A percentile compares a stretch with the other conserved stretches of the same genome.
phyloP scores from a whole-genome alignment of 768 basidiomycete species.

The Rhizopogon vesiculosus region DNA sequence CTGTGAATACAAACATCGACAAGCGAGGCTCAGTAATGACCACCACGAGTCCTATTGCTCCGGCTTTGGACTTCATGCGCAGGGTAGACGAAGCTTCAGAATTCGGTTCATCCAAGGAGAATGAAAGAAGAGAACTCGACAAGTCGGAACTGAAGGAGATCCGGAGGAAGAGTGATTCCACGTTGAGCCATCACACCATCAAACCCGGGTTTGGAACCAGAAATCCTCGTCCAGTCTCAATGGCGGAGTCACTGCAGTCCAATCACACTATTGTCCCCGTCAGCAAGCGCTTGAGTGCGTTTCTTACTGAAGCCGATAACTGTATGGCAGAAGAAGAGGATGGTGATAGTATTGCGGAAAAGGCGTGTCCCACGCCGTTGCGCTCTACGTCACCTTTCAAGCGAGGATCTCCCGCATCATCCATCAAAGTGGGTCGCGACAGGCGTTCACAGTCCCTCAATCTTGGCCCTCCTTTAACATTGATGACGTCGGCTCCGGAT shows the following conservation, averaged over 20 bases:
- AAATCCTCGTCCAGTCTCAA: slow-evolving; percentile 69
- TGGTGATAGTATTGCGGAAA: slow-evolving; percentile 7
- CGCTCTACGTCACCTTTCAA: slow-evolving; percentile 10
- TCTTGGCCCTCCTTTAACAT: slow-evolving; percentile 31
- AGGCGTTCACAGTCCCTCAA: slow-evolving; percentile 66
- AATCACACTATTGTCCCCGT: slow-evolving; percentile 66
- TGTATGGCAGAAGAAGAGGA: slow-evolving; percentile 60
- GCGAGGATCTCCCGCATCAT: slow-evolving; percentile 37
- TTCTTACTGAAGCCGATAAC: slow-evolving; percentile 65
- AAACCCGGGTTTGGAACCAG: slow-evolving; percentile 47
- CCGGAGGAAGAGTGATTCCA: slow-evolving; percentile 81
- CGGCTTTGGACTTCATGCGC: slow-evolving; percentile 52
- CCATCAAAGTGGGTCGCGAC: slow-evolving; percentile 41
- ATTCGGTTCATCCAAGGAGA: slow-evolving; percentile 16
- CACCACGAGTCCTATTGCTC: slow-evolving; percentile 48
- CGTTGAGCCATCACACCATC: slow-evolving; percentile 72
- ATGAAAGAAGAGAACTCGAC: slow-evolving; percentile 25
- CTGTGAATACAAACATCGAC: slow-evolving; percentile 23
- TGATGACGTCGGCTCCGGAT: slow-evolving; percentile 21
- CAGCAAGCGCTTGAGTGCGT: slow-evolving; percentile 62
- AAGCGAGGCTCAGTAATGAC: slow-evolving; percentile 50
- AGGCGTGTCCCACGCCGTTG: slow-evolving; percentile 11
- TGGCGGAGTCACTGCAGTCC: slow-evolving; percentile 74
- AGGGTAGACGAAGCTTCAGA: slow-evolving; percentile 32
- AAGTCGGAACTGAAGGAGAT: slow-evolving; percentile 53